phyloP scores from a whole-genome alignment of 176 grass and related monocot species.

The Hyparrhenia diplandra region DNA sequence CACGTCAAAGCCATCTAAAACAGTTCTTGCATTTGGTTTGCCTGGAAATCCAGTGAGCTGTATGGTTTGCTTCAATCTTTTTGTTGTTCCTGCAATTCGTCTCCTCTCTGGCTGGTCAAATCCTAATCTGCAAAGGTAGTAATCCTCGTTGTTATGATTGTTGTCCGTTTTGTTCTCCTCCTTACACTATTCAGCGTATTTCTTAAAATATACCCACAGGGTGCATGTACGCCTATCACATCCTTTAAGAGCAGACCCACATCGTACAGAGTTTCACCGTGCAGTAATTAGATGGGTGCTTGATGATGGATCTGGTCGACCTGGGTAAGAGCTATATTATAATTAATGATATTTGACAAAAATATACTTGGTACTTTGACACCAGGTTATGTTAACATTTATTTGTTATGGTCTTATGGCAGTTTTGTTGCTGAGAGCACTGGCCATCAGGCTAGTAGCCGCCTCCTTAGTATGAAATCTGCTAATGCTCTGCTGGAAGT shows the following conservation, averaged over 20 bases:
- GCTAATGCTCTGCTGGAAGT: constrained; percentile 86
- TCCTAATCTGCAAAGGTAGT: constrained; percentile 73
- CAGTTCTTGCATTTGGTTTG: constrained; percentile 86
- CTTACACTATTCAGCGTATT: constrained; percentile 6
- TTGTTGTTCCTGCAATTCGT: constrained; percentile 79
- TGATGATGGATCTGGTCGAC: constrained; percentile 85
- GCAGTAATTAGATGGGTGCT: constrained; percentile 76
- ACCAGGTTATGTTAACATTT: neutral
- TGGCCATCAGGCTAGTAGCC: constrained; percentile 80
- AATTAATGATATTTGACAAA: neutral
- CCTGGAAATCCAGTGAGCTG: constrained; percentile 97
- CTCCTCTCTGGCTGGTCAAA: constrained; percentile 72
- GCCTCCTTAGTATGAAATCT: constrained; percentile 93
- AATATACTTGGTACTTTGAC: neutral
- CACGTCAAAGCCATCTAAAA: constrained; percentile 44
- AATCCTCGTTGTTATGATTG: neutral
- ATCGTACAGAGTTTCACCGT: constrained; percentile 68
- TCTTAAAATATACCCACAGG: constrained; percentile 36
- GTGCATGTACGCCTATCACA: constrained; percentile 61
- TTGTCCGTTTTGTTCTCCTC: neutral
- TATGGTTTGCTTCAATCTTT: constrained; percentile 91
- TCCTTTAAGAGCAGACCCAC: constrained; percentile 55
- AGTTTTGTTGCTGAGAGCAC: constrained; percentile 92
- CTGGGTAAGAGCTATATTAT: constrained; percentile 64
- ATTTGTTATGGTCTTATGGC: neutral